phyloP scores from a whole-genome alignment of 2,329 filamentous ascomycete species.

The Tolypocladium capitatum region DNA sequence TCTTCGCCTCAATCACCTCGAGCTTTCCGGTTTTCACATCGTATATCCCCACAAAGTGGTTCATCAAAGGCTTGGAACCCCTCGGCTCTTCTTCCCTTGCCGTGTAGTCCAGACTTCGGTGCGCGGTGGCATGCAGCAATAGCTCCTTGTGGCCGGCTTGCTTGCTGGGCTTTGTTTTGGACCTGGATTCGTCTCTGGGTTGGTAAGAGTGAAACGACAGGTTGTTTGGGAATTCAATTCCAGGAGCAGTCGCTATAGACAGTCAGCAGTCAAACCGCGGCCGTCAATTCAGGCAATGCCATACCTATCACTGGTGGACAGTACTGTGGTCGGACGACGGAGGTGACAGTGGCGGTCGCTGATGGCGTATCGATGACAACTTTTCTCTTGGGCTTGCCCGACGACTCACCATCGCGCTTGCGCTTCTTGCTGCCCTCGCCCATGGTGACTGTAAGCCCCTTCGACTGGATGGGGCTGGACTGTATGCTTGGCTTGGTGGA shows the following conservation, averaged over 20 bases:
- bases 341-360: constrained; percentile 29
- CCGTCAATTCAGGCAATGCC: constrained; percentile 3
- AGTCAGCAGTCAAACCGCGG: constrained; percentile 6
- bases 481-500: background rate
- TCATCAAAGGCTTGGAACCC: constrained; percentile 27
- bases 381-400: constrained; percentile 35
- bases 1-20: constrained; percentile 49
- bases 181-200: constrained; percentile 20
- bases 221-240: constrained; percentile 21
- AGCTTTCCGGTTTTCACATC: constrained; percentile 46
- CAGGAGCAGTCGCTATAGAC: constrained; percentile 19
- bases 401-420: constrained; percentile 33
- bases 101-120: constrained; percentile 46
- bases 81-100: constrained; percentile 32
- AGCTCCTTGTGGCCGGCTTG: constrained; percentile 32
- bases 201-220: constrained; percentile 36
- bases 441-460: constrained; percentile 16
- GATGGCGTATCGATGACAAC: constrained; percentile 30
- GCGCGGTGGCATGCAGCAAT: constrained; percentile 42
- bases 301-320: constrained; percentile 43
- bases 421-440: constrained; percentile 35
- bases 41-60: constrained; percentile 53
- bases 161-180: constrained; percentile 25
- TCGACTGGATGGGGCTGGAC: background rate
- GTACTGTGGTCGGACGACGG: constrained; percentile 29